Conservation (phyloP, 2,329 filamentous ascomycete species). For the Bipolaris oryzae region DNA sequence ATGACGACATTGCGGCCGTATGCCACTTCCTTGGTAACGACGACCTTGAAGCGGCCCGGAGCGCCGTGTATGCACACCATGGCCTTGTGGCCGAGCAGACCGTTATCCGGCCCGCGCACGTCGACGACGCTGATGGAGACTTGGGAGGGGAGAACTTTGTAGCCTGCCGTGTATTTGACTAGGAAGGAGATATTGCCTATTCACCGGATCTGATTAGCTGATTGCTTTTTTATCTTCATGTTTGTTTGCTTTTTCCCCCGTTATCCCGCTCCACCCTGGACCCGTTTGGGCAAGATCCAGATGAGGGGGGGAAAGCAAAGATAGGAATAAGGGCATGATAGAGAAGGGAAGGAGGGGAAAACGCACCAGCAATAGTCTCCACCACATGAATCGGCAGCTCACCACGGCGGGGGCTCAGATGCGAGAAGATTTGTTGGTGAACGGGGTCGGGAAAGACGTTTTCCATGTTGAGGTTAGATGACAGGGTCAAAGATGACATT, state of each 20-base stretch:
- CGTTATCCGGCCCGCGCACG: slow-evolving; percentile 4
- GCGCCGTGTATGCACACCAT: slow-evolving; percentile 10
- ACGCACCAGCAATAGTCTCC: slow-evolving; percentile 5
- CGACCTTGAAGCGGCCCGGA: slow-evolving; percentile 6
- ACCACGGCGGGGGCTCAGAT: slow-evolving; percentile 5
- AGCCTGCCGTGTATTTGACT: slow-evolving; percentile 8
- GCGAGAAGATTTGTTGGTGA: slow-evolving; percentile 10
- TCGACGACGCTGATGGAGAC: slow-evolving; percentile 10
- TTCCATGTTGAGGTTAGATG: neutral
- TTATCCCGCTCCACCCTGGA: neutral
- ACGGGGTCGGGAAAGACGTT: slow-evolving; percentile 3
- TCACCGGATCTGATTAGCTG: neutral
- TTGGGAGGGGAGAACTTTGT: neutral
- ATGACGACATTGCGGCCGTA: slow-evolving; percentile 4
- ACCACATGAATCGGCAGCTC: slow-evolving; percentile 1
- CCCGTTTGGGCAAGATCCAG: too few species aligned
- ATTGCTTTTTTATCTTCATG: neutral
- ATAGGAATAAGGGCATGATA: neutral
- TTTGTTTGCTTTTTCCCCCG: neutral
- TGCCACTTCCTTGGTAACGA: slow-evolving; percentile 4
- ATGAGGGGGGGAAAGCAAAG: neutral
- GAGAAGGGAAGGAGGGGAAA: neutral
- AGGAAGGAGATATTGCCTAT: slow-evolving; percentile 14
- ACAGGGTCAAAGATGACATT: neutral
- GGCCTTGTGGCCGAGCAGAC: slow-evolving; percentile 8